Evolutionary conservation across 2,329 filamentous ascomycete species (phyloP).

Genomic region (Podosphaera fusca): DNA sequence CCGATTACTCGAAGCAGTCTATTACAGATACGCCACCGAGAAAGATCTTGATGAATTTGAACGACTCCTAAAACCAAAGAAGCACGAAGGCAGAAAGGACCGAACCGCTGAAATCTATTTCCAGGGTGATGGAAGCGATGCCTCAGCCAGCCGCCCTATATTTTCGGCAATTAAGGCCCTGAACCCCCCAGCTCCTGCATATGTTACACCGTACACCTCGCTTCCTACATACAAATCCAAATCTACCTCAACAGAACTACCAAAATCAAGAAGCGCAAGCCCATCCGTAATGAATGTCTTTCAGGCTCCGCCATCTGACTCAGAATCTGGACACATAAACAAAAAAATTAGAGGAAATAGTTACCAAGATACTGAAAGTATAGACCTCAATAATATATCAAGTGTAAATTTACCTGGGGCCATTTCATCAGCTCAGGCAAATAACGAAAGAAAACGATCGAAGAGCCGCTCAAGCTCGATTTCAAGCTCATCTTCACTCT

Average conservation of each 20-base stretch:
- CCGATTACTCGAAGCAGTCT: constrained; percentile 33
- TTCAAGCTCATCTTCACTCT: constrained; percentile 18
- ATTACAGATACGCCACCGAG: constrained; percentile 30
- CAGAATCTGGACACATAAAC: constrained; percentile 4
- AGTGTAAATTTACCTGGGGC: background rate
- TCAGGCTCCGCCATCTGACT: background rate
- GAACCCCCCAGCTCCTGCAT: constrained; percentile 7
- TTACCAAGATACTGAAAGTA: constrained; percentile 3
- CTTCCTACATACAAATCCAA: constrained; percentile 1
- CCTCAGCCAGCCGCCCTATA: constrained; percentile 6
- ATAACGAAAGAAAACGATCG: background rate
- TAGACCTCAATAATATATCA: background rate
- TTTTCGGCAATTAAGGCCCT: constrained; percentile 4
- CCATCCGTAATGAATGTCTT: constrained; percentile 3
- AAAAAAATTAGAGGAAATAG: constrained; percentile 12
- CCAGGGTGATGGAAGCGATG: constrained; percentile 16
- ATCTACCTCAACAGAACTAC: background rate
- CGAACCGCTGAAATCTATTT: constrained; percentile 30
- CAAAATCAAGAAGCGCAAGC: background rate
- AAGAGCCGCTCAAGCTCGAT: constrained; percentile 9
- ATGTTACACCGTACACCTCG: constrained; percentile 8
- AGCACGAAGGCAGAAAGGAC: constrained; percentile 31
- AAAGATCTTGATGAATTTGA: constrained; percentile 28
- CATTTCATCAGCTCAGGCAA: background rate
- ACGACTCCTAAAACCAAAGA: constrained; percentile 27